Conservation (phyloP, 2,329 filamentous ascomycete genomes). For the Uncinocarpus reesii region DNA sequence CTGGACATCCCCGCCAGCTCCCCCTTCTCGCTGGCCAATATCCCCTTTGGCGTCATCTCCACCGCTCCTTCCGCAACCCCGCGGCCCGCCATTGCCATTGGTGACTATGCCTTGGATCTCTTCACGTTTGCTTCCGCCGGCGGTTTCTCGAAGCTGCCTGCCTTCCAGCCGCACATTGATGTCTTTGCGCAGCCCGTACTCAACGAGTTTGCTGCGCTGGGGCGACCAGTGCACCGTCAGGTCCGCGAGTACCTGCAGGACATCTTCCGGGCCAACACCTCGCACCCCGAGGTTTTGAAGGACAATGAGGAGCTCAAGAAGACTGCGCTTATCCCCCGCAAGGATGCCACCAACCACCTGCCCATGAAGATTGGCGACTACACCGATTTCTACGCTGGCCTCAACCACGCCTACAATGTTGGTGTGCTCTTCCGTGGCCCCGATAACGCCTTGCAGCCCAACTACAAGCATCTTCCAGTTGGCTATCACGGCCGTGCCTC, state of each 20-base stretch:
- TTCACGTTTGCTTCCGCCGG: slow-evolving; percentile 48
- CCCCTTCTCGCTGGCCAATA: slow-evolving; percentile 67
- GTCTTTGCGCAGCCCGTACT: slow-evolving; percentile 57
- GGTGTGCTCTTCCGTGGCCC: slow-evolving; percentile 63
- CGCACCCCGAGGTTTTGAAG: slow-evolving; percentile 51
- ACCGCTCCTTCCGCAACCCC: slow-evolving; percentile 47
- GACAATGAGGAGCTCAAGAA: slow-evolving; percentile 50
- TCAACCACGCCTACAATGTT: slow-evolving; percentile 66
- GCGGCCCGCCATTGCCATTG: slow-evolving; percentile 61
- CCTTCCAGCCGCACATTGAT: slow-evolving; percentile 46
- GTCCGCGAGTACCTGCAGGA: slow-evolving; percentile 60
- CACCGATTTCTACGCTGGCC: slow-evolving; percentile 74
- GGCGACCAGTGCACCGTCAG: slow-evolving; percentile 55
- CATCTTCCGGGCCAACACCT: slow-evolving; percentile 51
- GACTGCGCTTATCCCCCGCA: slow-evolving; percentile 49
- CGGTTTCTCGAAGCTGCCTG: slow-evolving; percentile 50
- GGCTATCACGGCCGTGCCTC: slow-evolving; percentile 73
- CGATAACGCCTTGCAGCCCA: slow-evolving; percentile 63
- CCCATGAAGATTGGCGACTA: slow-evolving; percentile 75
- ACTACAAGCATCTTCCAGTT: slow-evolving; percentile 71
- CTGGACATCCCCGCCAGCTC: slow-evolving; percentile 49
- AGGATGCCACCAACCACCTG: slow-evolving; percentile 54
- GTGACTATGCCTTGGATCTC: slow-evolving; percentile 61
- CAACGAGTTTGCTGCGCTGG: slow-evolving; percentile 64
- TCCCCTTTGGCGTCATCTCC: slow-evolving; percentile 74